These are phyloP conservation scores for Colletotrichum sojae DNA, from an alignment of 2,329 filamentous ascomycete species.

Conservation along the genomic window DNA sequence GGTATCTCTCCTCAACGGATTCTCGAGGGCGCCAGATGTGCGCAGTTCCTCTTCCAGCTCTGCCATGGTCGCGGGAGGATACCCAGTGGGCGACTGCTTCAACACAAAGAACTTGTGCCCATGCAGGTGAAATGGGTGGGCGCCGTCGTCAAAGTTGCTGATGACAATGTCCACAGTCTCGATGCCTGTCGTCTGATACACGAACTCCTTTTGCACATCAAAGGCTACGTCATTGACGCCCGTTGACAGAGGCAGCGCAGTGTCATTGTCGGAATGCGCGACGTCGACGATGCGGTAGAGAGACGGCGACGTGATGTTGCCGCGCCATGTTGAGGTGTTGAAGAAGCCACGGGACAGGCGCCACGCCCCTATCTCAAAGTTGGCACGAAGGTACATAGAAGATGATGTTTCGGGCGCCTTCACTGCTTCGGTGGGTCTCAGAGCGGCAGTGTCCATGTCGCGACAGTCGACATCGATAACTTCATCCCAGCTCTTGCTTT, in stretches of 20 bases:
- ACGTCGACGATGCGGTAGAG: constrained; percentile 53
- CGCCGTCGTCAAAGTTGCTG: constrained; percentile 52
- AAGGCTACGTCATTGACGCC: constrained; percentile 50
- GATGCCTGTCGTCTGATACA: constrained; percentile 25
- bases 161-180: constrained; percentile 47
- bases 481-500: constrained; percentile 65
- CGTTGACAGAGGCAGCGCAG: constrained; percentile 29
- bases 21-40: constrained; percentile 42
- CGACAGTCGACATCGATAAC: constrained; percentile 63
- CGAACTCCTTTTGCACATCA: constrained; percentile 42
- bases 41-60: constrained; percentile 46
- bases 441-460: constrained; percentile 65
- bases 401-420: constrained; percentile 55
- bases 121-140: constrained; percentile 68
- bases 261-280: constrained; percentile 5
- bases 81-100: constrained; percentile 49
- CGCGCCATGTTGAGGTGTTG: constrained; percentile 65
- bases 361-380: constrained; percentile 70
- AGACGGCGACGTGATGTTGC: constrained; percentile 52
- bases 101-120: constrained; percentile 70
- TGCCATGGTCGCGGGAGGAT: constrained; percentile 47
- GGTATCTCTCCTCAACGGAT: constrained; percentile 57
- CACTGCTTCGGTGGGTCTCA: constrained; percentile 55
- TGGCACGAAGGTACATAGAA: constrained; percentile 63
- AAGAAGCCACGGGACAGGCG: constrained; percentile 68